Percentiles rank a stretch among this genome's conserved stretches.
These are phyloP conservation scores for Pelargonium nanum DNA, from an alignment of 345 rosid species.

Conservation along the genomic window DNA sequence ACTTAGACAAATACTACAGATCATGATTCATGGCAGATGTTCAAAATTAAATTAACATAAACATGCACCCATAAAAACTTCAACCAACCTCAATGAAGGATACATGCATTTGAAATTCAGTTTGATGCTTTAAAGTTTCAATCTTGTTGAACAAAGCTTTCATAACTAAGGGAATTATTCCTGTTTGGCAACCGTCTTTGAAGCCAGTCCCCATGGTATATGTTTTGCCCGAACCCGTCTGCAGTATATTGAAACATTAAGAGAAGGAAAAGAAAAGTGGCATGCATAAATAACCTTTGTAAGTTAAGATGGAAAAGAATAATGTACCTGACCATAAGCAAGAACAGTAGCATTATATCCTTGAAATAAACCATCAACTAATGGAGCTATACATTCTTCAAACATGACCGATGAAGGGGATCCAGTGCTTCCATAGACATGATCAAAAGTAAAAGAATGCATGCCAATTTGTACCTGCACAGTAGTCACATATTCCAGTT, in stretches of 20 bases:
- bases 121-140: conserved; percentile 60
- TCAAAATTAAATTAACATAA: neutral
- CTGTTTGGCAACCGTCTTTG: conserved; percentile 67
- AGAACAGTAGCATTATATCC: conserved; percentile 99
- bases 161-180: conserved; percentile 88
- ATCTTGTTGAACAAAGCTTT: conserved; percentile 71
- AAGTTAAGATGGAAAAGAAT: conserved; percentile 8
- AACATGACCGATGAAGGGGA: conserved; percentile 76
- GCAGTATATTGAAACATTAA: conserved; percentile 19
- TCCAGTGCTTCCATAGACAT: conserved; percentile 83
- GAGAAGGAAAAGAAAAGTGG: conserved; percentile 6
- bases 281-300: neutral
- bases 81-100: conserved; percentile 88
- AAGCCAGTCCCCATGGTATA: conserved; percentile 97
- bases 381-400: conserved; percentile 76
- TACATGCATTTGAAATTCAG: conserved; percentile 79
- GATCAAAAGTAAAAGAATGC: conserved; percentile 95
- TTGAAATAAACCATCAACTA: conserved; percentile 95
- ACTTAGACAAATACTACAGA: neutral
- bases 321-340: conserved; percentile 92
- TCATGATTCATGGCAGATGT: neutral
- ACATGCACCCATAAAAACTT: conserved; percentile 1
- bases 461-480: conserved; percentile 88
- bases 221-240: conserved; percentile 99
- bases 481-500: neutral